Conservation (phyloP, 257 asterid species). For the Capsicum pubescens region DNA sequence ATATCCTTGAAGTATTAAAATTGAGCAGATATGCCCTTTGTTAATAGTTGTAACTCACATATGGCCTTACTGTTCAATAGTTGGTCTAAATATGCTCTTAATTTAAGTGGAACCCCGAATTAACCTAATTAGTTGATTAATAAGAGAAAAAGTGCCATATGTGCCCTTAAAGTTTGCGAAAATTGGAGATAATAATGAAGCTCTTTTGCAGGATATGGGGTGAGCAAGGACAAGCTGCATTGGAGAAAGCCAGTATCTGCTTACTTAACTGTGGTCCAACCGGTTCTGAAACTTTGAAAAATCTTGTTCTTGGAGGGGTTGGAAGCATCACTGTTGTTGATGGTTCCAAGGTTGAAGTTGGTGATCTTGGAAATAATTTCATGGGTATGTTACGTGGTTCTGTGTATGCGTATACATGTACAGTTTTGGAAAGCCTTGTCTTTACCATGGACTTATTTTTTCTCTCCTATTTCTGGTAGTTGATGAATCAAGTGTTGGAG, state of each 20-base stretch:
- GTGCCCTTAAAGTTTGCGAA: not conserved
- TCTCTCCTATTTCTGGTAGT: constrained; percentile 44
- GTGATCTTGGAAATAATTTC: constrained; percentile 93
- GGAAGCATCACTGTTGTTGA: constrained; percentile 96
- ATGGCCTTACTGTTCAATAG: too few species aligned
- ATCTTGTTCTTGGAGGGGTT: constrained; percentile 95
- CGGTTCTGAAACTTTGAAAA: constrained; percentile 92
- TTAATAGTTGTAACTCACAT: not conserved
- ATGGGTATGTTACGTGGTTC: constrained; percentile 57
- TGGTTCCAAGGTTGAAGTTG: constrained; percentile 89
- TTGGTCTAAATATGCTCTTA: too few species aligned
- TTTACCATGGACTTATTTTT: not conserved
- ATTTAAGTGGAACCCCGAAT: not conserved
- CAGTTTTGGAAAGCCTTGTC: not conserved
- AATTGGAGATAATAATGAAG: not conserved
- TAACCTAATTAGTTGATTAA: constrained; percentile 6
- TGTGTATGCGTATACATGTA: not conserved
- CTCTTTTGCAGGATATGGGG: constrained; percentile 88
- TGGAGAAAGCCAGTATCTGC: constrained; percentile 94
- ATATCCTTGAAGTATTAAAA: not conserved
- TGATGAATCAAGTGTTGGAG: constrained; percentile 86
- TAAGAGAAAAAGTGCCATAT: not conserved
- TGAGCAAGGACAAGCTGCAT: constrained; percentile 98
- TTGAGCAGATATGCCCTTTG: constrained; percentile 2
- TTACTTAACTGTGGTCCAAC: constrained; percentile 97